Evolutionary conservation across 805 yeast species (phyloP).

Genomic region (Wickerhamomyces chaumierensis): DNA sequence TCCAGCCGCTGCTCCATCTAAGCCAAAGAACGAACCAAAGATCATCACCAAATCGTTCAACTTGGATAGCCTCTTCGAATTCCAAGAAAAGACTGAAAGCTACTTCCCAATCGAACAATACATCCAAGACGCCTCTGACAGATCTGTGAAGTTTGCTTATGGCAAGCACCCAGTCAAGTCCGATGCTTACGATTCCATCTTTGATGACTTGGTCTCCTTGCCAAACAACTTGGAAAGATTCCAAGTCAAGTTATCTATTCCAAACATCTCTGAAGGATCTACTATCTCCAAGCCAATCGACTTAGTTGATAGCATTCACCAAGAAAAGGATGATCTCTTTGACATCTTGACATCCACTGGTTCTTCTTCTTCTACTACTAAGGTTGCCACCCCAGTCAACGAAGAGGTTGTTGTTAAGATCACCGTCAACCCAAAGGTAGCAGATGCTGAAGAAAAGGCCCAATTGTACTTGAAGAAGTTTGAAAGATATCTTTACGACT

Average conservation of each 20-base stretch:
- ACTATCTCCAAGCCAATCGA: constrained; percentile 7
- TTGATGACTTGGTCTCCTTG: constrained; percentile 47
- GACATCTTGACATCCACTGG: constrained; percentile 18
- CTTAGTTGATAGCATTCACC: constrained; percentile 12
- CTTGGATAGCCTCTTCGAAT: constrained; percentile 16
- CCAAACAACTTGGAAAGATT: constrained; percentile 32
- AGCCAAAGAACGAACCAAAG: constrained; percentile 24
- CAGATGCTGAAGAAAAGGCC: constrained; percentile 37
- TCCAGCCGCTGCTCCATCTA: constrained; percentile 9
- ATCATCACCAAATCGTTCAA: constrained; percentile 22
- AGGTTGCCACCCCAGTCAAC: constrained; percentile 12
- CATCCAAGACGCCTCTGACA: constrained; percentile 32
- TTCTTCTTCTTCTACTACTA: constrained; percentile 5
- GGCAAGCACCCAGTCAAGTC: constrained; percentile 26
- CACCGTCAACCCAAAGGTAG: constrained; percentile 24
- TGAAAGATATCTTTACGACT: constrained; percentile 2
- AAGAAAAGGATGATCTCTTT: constrained; percentile 4
- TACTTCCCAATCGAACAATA: constrained; percentile 17
- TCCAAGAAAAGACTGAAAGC: constrained; percentile 14
- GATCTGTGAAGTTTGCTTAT: constrained; percentile 35
- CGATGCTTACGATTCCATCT: constrained; percentile 44
- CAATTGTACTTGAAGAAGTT: constrained; percentile 14
- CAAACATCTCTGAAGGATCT: constrained; percentile 9
- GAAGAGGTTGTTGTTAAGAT: constrained; percentile 24
- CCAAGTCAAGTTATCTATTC: constrained; percentile 21